Evolutionary conservation across 345 rosid species (phyloP), one percentile per base, ranked within the genome.

Genomic region (Aurinia saxatilis): DNA sequence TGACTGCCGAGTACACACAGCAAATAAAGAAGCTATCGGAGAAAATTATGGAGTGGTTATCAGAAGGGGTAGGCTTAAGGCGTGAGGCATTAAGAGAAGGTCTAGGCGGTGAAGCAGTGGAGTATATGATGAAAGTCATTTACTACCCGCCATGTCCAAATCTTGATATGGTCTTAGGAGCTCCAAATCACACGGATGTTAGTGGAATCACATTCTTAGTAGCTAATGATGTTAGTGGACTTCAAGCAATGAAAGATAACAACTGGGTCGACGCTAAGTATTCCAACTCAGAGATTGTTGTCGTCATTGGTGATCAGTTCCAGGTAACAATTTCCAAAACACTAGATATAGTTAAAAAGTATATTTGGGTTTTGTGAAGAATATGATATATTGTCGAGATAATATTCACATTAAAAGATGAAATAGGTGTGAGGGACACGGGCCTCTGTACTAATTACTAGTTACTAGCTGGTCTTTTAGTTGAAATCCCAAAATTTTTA

Each of bases 111-210:
- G 91, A 82, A 0, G 76, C 66, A 13, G 21, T 79, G 6, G 82
- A 77, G 15, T 91, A 82, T 59, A 12, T 82, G 62, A 58, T 86
- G 59, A 88, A 84, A 66, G 79, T 91, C 5, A 85, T 77, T 13
- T 86, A 74, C 31, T 91, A 86, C 53, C 91, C 96, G 3, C 91
- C 95, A 0, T 88, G 95, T 39, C 83, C 86, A 6, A 77, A 83
- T 2, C 83, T 77, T 0, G 89, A 80, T 53, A 70, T 84, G 10
- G 34, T 85, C 0, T 70, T 78, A 2, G 98, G 98, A 0, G 90
- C 85, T 16, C 72, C 50, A 6, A 60, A 79, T 0, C 98, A 88
- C 67, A 81, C 91, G 0, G 96, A 91, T 40, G 65, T 81, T 11
- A 77, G 77, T 11, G 21, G 78, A 4, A 4, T 88, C 50, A 88